Evolutionary conservation across 768 basidiomycete genomes (phyloP).

Genomic region (Cyathus striatus): DNA sequence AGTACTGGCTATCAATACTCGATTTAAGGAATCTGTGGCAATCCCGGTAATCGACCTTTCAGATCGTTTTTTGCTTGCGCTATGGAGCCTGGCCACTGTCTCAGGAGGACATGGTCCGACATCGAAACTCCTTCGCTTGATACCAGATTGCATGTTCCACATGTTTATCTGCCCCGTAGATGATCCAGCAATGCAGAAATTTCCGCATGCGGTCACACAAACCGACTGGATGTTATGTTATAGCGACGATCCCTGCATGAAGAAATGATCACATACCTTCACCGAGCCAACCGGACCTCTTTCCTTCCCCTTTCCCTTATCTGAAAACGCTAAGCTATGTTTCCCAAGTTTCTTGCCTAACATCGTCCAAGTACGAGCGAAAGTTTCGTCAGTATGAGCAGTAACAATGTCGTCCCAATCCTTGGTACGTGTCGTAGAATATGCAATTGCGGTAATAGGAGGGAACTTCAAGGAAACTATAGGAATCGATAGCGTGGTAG

Average conservation of each 20-base stretch:
- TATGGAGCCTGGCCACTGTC: slow-evolving; percentile 37
- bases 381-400: slow-evolving; percentile 78
- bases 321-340: slow-evolving; percentile 60
- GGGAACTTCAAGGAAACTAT: slow-evolving; percentile 82
- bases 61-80: slow-evolving; percentile 31
- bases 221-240: slow-evolving; percentile 48
- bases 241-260: background rate
- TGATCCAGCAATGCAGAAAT: slow-evolving; percentile 85
- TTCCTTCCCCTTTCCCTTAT: slow-evolving; percentile 40
- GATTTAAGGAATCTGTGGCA: slow-evolving; percentile 82
- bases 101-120: slow-evolving; percentile 61
- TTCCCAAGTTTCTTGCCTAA: slow-evolving; percentile 78
- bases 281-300: slow-evolving; percentile 56
- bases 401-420: slow-evolving; percentile 98
- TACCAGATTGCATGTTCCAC: slow-evolving; percentile 98
- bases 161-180: slow-evolving; percentile 76
- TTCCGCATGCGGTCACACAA: slow-evolving; percentile 91
- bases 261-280: slow-evolving; percentile 46
- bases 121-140: slow-evolving; percentile 72
- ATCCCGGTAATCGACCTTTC: slow-evolving; percentile 73
- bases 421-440: slow-evolving; percentile 75
- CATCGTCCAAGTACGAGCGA: slow-evolving; percentile 87
- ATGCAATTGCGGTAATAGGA: slow-evolving; percentile 70
- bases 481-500: slow-evolving; percentile 71
- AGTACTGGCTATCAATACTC: slow-evolving; percentile 76